Percentiles rank a stretch among this genome's conserved stretches.
Evolutionary conservation across 805 yeast species (phyloP).

Genomic region (Zygoascus flipseniorum): DNA sequence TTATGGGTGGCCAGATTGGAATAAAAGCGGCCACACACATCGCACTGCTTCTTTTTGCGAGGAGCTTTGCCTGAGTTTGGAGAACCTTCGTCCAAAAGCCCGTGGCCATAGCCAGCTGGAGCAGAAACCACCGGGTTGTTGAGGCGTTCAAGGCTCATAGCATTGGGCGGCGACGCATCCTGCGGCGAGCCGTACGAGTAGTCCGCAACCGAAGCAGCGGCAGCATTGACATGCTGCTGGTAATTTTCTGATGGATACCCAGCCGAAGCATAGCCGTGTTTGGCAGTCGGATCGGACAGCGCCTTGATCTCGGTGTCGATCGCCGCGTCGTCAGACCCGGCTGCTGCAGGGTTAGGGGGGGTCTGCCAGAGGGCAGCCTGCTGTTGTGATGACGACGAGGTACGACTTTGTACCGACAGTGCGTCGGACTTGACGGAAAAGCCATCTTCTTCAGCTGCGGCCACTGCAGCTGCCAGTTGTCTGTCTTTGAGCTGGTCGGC

Average conservation of each 20-base stretch:
- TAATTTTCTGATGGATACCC: not conserved
- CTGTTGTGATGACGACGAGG: too few relatives aligned
- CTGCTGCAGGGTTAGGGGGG: not conserved
- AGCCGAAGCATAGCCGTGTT: not conserved
- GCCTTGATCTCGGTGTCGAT: not conserved
- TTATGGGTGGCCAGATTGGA: conserved; percentile 78
- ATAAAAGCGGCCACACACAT: conserved; percentile 57
- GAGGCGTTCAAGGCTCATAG: not conserved
- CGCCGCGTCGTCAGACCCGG: not conserved
- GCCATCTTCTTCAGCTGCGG: not conserved
- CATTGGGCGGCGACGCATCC: not conserved
- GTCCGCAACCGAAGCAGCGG: not conserved
- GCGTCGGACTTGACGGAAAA: not conserved
- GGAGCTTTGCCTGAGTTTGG: not conserved
- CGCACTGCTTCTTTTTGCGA: conserved; percentile 62
- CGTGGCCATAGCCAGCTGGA: not conserved
- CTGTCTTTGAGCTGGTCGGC: not conserved
- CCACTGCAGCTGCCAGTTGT: not conserved
- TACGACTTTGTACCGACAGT: too few relatives aligned
- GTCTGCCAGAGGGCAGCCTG: not conserved
- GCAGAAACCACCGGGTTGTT: not conserved
- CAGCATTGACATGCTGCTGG: not conserved
- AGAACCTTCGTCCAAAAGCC: not conserved
- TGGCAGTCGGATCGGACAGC: not conserved
- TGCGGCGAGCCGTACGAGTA: not conserved